Conservation (phyloP, 208 protist genomes). For the Paratrypanosoma confusum region DNA sequence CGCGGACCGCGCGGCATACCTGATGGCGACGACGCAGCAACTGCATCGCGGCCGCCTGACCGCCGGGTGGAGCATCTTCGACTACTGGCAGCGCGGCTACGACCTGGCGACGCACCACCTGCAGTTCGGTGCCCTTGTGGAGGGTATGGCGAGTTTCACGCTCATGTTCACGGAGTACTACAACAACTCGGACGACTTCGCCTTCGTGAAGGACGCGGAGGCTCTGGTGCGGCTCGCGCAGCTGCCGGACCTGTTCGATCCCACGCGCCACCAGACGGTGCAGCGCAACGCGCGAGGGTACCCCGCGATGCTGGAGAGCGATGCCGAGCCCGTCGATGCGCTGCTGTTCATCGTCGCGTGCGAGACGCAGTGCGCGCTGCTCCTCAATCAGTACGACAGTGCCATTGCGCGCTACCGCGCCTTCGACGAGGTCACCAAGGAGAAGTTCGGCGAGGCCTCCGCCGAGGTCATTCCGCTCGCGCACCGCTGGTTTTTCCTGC, state of each 20-base stretch:
- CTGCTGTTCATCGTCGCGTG: constrained; percentile 44
- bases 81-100: constrained; percentile 55
- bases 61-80: constrained; percentile 33
- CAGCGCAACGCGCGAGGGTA: constrained; percentile 15
- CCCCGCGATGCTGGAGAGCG: constrained; percentile 27
- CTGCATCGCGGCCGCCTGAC: neutral
- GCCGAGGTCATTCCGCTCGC: constrained; percentile 1
- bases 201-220: constrained; percentile 17
- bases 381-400: constrained; percentile 21
- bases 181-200: constrained; percentile 80
- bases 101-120: constrained; percentile 62
- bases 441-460: constrained; percentile 54
- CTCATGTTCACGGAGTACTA: constrained; percentile 69
- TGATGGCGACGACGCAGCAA: constrained; percentile 3
- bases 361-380: constrained; percentile 42
- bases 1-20: constrained; percentile 11
- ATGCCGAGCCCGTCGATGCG: constrained; percentile 45
- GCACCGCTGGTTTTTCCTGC: constrained; percentile 29
- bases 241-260: constrained; percentile 39
- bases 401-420: constrained; percentile 28
- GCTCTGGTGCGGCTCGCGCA: constrained; percentile 47
- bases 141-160: constrained; percentile 32
- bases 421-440: constrained; percentile 46
- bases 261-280: constrained; percentile 7
- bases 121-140: constrained; percentile 53